Percentiles rank a stretch among this genome's conserved stretches.
Conservation (phyloP, 2,329 filamentous ascomycete species). For the Acephala macrosclerotiorum region DNA sequence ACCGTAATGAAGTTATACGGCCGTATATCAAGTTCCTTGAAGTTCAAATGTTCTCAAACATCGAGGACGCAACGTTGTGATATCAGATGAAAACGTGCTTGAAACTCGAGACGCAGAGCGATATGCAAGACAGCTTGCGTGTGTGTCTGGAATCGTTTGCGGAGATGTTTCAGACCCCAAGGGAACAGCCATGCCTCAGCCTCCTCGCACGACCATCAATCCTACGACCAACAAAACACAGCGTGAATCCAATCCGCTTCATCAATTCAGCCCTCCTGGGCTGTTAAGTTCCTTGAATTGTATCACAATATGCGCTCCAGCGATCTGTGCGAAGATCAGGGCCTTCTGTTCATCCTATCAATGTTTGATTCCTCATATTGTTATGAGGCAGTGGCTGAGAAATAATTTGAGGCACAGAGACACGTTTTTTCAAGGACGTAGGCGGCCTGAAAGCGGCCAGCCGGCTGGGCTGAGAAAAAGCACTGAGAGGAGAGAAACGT, state of each 20-base stretch:
- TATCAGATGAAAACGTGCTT: neutral
- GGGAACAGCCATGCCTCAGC: constrained; percentile 12
- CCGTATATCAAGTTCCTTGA: neutral
- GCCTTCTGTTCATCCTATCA: constrained; percentile 2
- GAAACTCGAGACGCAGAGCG: constrained; percentile 12
- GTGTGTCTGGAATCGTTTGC: neutral
- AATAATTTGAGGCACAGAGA: neutral
- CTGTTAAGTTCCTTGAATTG: neutral
- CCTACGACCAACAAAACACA: constrained; percentile 5
- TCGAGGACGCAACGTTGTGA: neutral
- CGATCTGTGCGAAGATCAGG: neutral
- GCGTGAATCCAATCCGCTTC: constrained; percentile 15
- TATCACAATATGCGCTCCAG: constrained; percentile 4
- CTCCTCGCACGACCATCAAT: constrained; percentile 10
- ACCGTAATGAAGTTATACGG: neutral
- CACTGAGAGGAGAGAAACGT: neutral
- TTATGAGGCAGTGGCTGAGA: constrained; percentile 4
- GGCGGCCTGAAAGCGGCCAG: constrained; percentile 11
- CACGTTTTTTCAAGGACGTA: neutral
- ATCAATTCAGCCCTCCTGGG: constrained; percentile 6
- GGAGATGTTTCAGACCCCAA: constrained; percentile 14
- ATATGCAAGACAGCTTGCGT: constrained; percentile 9
- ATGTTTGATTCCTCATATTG: neutral
- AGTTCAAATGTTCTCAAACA: neutral
- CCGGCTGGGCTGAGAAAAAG: neutral